phyloP scores from a whole-genome alignment of 2,329 filamentous ascomycete species.

The Aureobasidium sp. region DNA sequence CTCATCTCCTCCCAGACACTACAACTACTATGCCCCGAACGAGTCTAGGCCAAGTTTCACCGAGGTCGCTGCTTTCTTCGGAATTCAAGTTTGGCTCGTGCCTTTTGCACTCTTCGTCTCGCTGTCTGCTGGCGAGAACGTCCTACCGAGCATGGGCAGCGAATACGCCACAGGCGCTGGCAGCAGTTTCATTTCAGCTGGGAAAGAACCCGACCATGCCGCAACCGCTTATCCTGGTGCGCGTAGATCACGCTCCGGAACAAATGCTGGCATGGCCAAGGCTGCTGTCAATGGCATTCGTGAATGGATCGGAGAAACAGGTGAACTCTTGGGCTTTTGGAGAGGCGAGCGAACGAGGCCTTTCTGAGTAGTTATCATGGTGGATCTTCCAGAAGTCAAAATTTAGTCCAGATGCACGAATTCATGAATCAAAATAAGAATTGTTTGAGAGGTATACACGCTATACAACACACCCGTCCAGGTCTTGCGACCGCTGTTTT shows the following conservation, averaged over 20 bases:
- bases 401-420: neutral
- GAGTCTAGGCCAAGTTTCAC: conserved; percentile 68
- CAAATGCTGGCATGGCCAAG: conserved; percentile 48
- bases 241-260: conserved; percentile 45
- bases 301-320: conserved; percentile 58
- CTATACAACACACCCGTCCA: conserved; percentile 11
- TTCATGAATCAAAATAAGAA: conserved; percentile 15
- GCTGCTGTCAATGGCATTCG: conserved; percentile 52
- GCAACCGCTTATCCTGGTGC: conserved; percentile 37
- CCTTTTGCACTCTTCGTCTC: conserved; percentile 94
- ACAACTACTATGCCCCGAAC: conserved; percentile 25
- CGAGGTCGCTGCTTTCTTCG: conserved; percentile 93
- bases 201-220: conserved; percentile 31
- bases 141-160: conserved; percentile 83
- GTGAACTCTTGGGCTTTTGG: conserved; percentile 57
- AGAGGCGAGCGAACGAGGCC: conserved; percentile 50
- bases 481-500: conserved; percentile 7
- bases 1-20: conserved; percentile 50
- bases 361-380: neutral
- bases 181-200: conserved; percentile 41
- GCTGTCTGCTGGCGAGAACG: conserved; percentile 87
- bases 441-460: conserved; percentile 14
- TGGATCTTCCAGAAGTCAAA: neutral
- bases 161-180: conserved; percentile 59
- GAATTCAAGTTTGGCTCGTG: conserved; percentile 91